Evolutionary conservation across 768 basidiomycete genomes (phyloP).

Genomic region (Pulveroboletus sp.): DNA sequence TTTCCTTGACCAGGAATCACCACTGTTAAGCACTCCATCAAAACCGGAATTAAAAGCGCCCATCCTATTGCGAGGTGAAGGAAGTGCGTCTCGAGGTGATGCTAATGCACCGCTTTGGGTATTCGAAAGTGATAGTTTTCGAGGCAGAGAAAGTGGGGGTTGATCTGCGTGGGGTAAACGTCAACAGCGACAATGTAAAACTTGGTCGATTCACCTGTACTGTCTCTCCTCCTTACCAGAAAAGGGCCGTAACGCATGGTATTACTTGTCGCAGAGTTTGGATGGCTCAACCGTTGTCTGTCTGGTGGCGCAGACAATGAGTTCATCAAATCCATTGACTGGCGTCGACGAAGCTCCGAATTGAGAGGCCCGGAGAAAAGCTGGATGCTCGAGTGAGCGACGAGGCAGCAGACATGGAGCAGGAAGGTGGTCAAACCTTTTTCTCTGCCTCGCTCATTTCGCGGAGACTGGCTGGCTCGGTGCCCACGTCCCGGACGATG

Average conservation of each 20-base stretch:
- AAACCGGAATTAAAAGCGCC: conserved; percentile 57
- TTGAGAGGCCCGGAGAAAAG: conserved; percentile 78
- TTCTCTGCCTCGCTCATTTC: conserved; percentile 83
- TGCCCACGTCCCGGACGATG: conserved; percentile 71
- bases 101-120: conserved; percentile 45
- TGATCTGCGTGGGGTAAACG: conserved; percentile 45
- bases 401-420: conserved; percentile 9
- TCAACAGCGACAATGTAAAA: conserved; percentile 4
- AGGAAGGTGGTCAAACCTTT: conserved; percentile 56
- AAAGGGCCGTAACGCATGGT: conserved; percentile 61
- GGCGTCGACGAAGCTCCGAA: conserved; percentile 83
- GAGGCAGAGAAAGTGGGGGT: conserved; percentile 48
- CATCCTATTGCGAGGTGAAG: conserved; percentile 63
- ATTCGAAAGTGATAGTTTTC: conserved; percentile 67
- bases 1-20: conserved; percentile 69
- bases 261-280: conserved; percentile 43
- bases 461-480: conserved; percentile 68
- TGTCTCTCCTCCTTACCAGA: conserved; percentile 61
- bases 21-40: conserved; percentile 65
- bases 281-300: conserved; percentile 54
- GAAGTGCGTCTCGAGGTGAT: conserved; percentile 57
- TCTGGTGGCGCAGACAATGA: conserved; percentile 57
- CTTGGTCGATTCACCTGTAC: conserved; percentile 47
- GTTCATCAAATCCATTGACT: conserved; percentile 69
- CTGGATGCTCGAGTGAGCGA: conserved; percentile 42